Conservation (phyloP, 768 basidiomycete genomes). For the Leccinum truebloodii region DNA sequence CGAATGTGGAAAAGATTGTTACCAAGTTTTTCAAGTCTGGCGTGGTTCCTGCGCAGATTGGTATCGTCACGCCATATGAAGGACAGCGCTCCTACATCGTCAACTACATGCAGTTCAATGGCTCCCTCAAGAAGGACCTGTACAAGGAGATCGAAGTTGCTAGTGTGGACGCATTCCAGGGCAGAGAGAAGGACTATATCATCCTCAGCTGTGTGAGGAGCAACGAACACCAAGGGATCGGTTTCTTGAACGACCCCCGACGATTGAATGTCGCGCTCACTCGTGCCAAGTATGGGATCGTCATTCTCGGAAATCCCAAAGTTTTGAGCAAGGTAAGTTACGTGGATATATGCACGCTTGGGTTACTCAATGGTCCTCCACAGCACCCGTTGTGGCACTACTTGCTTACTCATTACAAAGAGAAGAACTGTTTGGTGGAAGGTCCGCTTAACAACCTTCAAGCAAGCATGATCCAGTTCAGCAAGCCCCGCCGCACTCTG, state of each 20-base stretch:
- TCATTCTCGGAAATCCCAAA: conserved; percentile 99
- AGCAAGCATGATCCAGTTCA: conserved; percentile 99
- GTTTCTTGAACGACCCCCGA: conserved; percentile 97
- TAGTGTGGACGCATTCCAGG: conserved; percentile 98
- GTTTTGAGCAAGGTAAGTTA: conserved; percentile 91
- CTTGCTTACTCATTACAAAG: conserved; percentile 97
- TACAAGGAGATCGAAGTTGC: conserved; percentile 99
- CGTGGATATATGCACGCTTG: conserved; percentile 4
- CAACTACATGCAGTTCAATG: conserved; percentile 99
- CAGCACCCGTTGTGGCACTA: conserved; percentile 99
- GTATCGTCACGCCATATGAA: conserved; percentile 98
- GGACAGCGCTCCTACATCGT: conserved; percentile 98
- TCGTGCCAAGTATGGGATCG: conserved; percentile 96
- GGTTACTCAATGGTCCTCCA: conserved; percentile 7
- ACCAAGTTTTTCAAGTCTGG: conserved; percentile 99
- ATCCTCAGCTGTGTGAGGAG: conserved; percentile 96
- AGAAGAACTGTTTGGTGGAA: conserved; percentile 90
- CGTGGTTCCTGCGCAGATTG: conserved; percentile 93
- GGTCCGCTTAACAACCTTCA: conserved; percentile 96
- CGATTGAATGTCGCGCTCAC: conserved; percentile 96
- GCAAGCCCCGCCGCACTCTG: conserved; percentile 90
- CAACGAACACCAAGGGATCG: conserved; percentile 99
- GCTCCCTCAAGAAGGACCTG: conserved; percentile 97
- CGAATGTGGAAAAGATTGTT: conserved; percentile 99
- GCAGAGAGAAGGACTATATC: conserved; percentile 99